Evolutionary conservation across 768 basidiomycete genomes (phyloP), one percentile per base, ranked within the genome.

Genomic region (Lactarius deliciosus): DNA sequence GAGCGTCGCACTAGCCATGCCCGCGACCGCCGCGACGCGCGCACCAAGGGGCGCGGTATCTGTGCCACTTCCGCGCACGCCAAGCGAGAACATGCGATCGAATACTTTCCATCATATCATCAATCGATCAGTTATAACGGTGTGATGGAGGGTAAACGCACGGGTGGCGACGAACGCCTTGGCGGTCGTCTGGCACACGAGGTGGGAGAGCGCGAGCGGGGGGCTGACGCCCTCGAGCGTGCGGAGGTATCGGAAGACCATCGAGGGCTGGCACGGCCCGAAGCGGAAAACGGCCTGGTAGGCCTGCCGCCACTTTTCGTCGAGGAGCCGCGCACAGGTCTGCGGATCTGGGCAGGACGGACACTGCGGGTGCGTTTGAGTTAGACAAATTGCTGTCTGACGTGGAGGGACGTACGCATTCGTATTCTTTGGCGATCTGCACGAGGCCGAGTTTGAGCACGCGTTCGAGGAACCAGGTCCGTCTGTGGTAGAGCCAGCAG

Each of bases 391-490:
- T 11, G 36, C 11, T 9, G 16, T 25, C 11, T 30, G 25, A 9
- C 38, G 28, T 4, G 13, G 34, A 58, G 57, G 34, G 34, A 78
- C 86, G 70, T 74, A 94, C 93, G 74, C 96, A 97, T 85, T 92
- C 89, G 72, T 97, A 97, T 73, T 97, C 95, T 75, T 96, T 95
- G n/a, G 91, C 86, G 28, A 96, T 83, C 68, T 89, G 85, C 0
- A 91, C 90, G 47, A 94, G 80, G 2, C 94, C 93, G 11, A 98
- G 85, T 75, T 97, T 97, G 69, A 97, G 81, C 18, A 98, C 90
- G 22, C 96, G 86, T 75, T 98, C 96, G 22, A 97, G 83, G 78
- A 97, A 97, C 95, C 95, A 97, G 62, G 89, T 96, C 64, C 96
- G 85, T 41, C 94, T 93, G 70, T 18, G 38, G 47, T 30, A 47